phyloP scores from a whole-genome alignment of 495 filamentous ascomycete species.

The Podospora sp. region DNA sequence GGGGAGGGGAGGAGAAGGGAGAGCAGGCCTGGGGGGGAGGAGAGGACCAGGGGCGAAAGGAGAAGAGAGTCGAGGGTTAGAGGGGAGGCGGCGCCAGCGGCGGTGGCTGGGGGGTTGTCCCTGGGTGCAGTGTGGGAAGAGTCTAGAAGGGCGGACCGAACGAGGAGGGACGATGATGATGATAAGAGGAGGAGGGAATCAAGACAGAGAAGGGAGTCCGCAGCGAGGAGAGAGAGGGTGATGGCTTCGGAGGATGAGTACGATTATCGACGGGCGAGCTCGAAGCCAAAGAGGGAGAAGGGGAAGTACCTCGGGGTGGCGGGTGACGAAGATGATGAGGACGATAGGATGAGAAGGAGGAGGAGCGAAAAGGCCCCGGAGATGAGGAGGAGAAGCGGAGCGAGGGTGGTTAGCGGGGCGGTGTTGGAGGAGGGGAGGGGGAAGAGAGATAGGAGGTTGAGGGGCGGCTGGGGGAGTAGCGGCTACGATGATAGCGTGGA shows the following conservation, averaged over 20 bases:
- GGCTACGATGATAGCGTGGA: conserved; percentile 41
- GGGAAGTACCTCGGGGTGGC: conserved; percentile 9
- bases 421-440: conserved; percentile 66
- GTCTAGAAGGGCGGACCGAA: background rate
- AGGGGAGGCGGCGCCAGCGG: conserved; percentile 1
- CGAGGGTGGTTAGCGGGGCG: conserved; percentile 65
- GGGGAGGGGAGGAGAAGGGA: conserved; percentile 16
- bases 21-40: conserved; percentile 17
- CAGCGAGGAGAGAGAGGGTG: conserved; percentile 18
- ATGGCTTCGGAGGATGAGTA: background rate
- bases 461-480: conserved; percentile 37
- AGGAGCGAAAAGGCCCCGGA: background rate
- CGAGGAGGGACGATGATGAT: background rate
- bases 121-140: background rate
- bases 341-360: conserved; percentile 13
- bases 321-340: conserved; percentile 1
- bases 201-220: conserved; percentile 18
- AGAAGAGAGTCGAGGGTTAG: conserved; percentile 3
- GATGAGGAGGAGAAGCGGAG: background rate
- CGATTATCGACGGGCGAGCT: conserved; percentile 25
- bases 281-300: conserved; percentile 27
- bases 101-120: background rate
- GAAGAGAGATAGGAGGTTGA: conserved; percentile 25
- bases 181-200: conserved; percentile 11
- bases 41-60: conserved; percentile 8